These are phyloP conservation scores for Ustilago sp. DNA, from an alignment of 1,284 basidiomycete species.

Conservation along the genomic window DNA sequence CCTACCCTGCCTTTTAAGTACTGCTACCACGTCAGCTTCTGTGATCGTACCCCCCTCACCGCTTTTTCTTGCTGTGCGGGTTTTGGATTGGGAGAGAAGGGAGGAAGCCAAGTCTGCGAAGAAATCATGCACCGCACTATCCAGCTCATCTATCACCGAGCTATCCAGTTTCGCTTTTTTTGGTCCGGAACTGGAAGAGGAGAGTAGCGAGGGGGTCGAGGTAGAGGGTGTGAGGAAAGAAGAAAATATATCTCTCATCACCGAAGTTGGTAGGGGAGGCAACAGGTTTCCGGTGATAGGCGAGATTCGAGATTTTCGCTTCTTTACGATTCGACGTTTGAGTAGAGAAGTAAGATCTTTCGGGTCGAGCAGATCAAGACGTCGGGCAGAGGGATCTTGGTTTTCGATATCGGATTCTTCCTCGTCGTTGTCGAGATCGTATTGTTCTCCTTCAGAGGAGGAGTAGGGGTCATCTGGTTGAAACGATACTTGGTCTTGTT, in stretches of 20 bases:
- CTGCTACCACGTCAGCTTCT: constrained; percentile 39
- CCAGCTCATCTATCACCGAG: constrained; percentile 42
- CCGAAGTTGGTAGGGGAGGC: constrained; percentile 38
- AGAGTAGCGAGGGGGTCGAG: constrained; percentile 12
- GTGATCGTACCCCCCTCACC: constrained; percentile 23
- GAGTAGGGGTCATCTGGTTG: constrained; percentile 37
- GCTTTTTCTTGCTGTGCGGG: constrained; percentile 1
- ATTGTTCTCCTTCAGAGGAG: constrained; percentile 41
- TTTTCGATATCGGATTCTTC: constrained; percentile 28
- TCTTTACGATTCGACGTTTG: constrained; percentile 47
- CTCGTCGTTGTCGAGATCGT: constrained; percentile 22
- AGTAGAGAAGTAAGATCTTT: constrained; percentile 48
- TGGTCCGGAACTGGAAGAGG: neutral
- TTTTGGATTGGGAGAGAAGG: constrained; percentile 26
- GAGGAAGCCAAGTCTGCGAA: constrained; percentile 38
- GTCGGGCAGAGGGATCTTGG: constrained; percentile 12
- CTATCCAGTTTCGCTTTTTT: constrained; percentile 38
- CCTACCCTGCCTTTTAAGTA: constrained; percentile 46
- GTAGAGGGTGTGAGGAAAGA: constrained; percentile 37
- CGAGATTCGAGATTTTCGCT: constrained; percentile 41
- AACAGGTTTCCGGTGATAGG: constrained; percentile 29
- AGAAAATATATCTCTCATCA: constrained; percentile 44
- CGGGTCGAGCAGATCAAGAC: constrained; percentile 38
- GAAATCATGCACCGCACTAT: constrained; percentile 38
- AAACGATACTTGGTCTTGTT: constrained; percentile 35